A percentile compares a stretch with the other conserved stretches of the same genome.
These are phyloP conservation scores for Alternaria alternata DNA, from an alignment of 2,329 filamentous ascomycete species.

Conservation along the genomic window DNA sequence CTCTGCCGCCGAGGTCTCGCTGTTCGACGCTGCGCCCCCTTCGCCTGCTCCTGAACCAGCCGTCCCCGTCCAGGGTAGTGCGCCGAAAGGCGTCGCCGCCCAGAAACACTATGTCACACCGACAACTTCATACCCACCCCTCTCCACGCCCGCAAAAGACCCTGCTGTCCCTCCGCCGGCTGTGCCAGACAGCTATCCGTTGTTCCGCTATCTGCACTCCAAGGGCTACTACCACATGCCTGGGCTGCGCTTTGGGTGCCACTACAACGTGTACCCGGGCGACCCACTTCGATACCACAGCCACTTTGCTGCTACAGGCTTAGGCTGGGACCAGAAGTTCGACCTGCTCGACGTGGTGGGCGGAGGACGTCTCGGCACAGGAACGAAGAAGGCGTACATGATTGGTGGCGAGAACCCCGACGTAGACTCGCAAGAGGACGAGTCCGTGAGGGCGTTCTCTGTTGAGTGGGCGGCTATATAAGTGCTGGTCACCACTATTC, in stretches of 20 bases:
- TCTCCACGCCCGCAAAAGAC: constrained; percentile 29
- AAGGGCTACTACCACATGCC: constrained; percentile 88
- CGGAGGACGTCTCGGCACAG: constrained; percentile 87
- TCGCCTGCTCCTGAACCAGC: constrained; percentile 20
- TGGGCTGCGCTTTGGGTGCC: constrained; percentile 90
- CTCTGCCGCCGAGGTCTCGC: constrained; percentile 22
- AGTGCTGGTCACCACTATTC: neutral
- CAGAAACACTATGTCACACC: constrained; percentile 53
- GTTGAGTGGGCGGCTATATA: constrained; percentile 95
- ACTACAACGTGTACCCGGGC: constrained; percentile 94
- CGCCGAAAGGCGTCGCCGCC: constrained; percentile 23
- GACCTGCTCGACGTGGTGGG: constrained; percentile 84
- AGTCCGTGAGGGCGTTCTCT: constrained; percentile 74
- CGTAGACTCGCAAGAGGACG: constrained; percentile 42
- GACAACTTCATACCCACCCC: constrained; percentile 55
- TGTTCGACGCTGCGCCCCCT: constrained; percentile 35
- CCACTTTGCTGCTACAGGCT: constrained; percentile 86
- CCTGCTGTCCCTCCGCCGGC: constrained; percentile 42
- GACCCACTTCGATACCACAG: constrained; percentile 95
- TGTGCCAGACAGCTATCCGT: constrained; percentile 64
- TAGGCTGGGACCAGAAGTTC: constrained; percentile 88
- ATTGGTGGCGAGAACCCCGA: constrained; percentile 70
- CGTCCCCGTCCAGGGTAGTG: constrained; percentile 9
- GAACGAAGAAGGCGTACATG: constrained; percentile 94
- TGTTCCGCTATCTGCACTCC: constrained; percentile 82